Base-by-base conservation (phyloP, 2,329 filamentous ascomycete genomes). In the Mycosphaerella sp. region DNA sequence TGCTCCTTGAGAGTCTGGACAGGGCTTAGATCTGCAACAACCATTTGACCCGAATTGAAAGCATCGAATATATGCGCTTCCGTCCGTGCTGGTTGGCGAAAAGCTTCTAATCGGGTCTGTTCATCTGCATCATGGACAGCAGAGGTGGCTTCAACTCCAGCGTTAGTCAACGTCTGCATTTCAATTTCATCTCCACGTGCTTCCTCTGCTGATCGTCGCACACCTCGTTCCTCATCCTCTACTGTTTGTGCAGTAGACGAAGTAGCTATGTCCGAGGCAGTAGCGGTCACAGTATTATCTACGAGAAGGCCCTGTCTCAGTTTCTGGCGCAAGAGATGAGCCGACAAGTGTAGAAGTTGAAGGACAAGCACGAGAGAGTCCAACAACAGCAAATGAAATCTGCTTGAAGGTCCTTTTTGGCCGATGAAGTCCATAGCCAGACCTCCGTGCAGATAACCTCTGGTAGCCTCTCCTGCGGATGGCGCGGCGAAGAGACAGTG, bases 401-500 rank as follows among this genome's bases (percentile, higher is more conserved):
- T 77, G 47, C 77, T 75, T 2, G 76, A 73, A 2, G 80, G 79
- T 2, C 75, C 77, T 57, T 76, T 72, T 64, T 83, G 79, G 13
- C 81, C 81, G 47, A 84, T 78, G 61, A 84, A 83, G 66, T 84
- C 81, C 61, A 85, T 80, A 58, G 81, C 73, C 44, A 84, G 58
- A 2, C 81, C 79, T 5, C 81, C 81, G 61, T 84, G 79, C 10
- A 83, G 68, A 62, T 82, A 83, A 27, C 72, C 73, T 57, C 73
- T 61, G 4, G 73, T 75, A 16, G 71, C 70, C 56, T 76, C 74
- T 25, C 72, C 72, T 2, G 71, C 74, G 2, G 68, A 62, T 1
- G 74, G 74, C 6, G 68, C 65, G 21, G 62, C 56, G 42, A 66
- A 67, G 6, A 66, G 61, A 36, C 71, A 64, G 61, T 83, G 81